These are phyloP conservation scores for Penicillium sp. DNA, from an alignment of 2,329 filamentous ascomycete genomes.

Conservation along the genomic window DNA sequence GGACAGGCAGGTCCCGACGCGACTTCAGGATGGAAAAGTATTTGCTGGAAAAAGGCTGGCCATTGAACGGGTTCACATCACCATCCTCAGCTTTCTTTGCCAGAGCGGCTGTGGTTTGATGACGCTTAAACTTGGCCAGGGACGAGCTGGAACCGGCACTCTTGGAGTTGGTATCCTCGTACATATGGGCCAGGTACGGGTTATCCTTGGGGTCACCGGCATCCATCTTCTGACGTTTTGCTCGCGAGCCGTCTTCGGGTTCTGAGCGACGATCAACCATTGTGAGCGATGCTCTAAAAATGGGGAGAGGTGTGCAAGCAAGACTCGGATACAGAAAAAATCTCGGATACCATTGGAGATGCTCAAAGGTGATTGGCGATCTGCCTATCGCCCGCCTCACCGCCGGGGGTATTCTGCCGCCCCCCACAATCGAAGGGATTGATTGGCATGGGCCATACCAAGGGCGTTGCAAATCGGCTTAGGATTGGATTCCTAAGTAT, in stretches of 20 bases:
- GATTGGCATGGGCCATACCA: conserved; percentile 5
- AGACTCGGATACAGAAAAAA: conserved; percentile 15
- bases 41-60: conserved; percentile 72
- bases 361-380: conserved; percentile 28
- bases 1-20: conserved; percentile 84
- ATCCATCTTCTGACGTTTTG: conserved; percentile 60
- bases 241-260: conserved; percentile 52
- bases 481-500: too few species aligned
- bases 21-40: conserved; percentile 90
- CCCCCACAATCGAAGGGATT: conserved; percentile 34
- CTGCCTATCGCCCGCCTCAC: conserved; percentile 30
- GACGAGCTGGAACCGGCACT: conserved; percentile 49
- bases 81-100: conserved; percentile 77
- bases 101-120: conserved; percentile 77
- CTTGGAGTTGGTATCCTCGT: conserved; percentile 49
- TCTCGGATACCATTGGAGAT: conserved; percentile 34
- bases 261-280: conserved; percentile 65
- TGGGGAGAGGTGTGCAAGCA: neutral
- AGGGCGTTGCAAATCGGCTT: too few species aligned
- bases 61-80: conserved; percentile 84
- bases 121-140: conserved; percentile 72
- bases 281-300: conserved; percentile 17
- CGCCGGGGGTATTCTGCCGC: conserved; percentile 34
- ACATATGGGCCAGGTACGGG: conserved; percentile 90
- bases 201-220: conserved; percentile 64